Evolutionary conservation across 2,329 filamentous ascomycete genomes (phyloP), one percentile per base, ranked within the genome.

Genomic region (Arthrobotrys sinensis): DNA sequence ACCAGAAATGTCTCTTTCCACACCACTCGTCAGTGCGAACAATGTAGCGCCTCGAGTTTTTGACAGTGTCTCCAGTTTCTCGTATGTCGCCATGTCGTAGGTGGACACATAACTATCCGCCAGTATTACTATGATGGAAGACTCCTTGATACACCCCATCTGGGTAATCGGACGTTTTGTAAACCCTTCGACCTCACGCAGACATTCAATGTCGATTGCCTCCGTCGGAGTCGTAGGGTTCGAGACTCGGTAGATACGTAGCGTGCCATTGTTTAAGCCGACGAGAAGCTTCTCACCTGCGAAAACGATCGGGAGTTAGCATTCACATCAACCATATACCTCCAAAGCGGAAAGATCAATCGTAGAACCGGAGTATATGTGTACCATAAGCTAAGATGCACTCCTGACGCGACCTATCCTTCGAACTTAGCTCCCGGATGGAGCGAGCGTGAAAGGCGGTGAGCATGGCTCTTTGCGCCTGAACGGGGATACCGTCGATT

Each of bases 361-460:
- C 28, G 11, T 53, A 24, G 40, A 28, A 36, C 40, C 19, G 46
- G 36, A 34, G 38, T 24, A 36, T 48, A 52, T 21, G 79, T 85
- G 73, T 88, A 93, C 92, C 94, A 85, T 97, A 93, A 79, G 95
- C 93, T 57, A 98, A 88, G 81, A 99, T 93, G 62, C 93, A 96
- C 86, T 99, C 96, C 85, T 99, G 97, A 87, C 92, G 96, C 81
- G 93, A 96, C 87, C 96, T 97, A 89, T 98, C 95, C 85, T 93
- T 91, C 85, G 91, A 91, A 86, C 92, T 94, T 83, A 99, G 92
- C 92, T 99, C 96, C 88, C 98, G 92, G 84, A 99, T 95, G 80
- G 94, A 93, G 83, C 93, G 92, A 87, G 96, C 94, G 82, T 92
- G 97, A 86, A 99, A 99, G 84, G 96, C 96, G 86, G 95, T 96